Percentiles rank a stretch among this genome's conserved stretches.
These are phyloP conservation scores for Agaricus sinodeliciosus DNA, from an alignment of 768 basidiomycete genomes.

Conservation along the genomic window DNA sequence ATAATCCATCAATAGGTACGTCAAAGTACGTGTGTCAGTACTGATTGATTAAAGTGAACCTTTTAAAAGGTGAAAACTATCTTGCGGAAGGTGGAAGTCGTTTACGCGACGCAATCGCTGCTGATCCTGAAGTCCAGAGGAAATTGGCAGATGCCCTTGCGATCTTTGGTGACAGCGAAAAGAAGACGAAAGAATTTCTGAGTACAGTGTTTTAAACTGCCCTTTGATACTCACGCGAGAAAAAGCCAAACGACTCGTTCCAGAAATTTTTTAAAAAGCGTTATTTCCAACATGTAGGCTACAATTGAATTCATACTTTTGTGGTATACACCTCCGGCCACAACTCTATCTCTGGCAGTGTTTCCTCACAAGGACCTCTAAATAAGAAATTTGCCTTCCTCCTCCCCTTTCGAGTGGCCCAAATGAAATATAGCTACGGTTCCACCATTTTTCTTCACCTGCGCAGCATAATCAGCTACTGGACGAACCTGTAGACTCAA, in stretches of 20 bases:
- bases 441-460: slow-evolving; percentile 30
- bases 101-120: slow-evolving; percentile 28
- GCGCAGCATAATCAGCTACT: slow-evolving; percentile 29
- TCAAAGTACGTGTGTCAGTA: not conserved
- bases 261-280: too few species aligned
- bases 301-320: too few species aligned
- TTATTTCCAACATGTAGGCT: too few species aligned
- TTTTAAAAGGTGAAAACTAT: slow-evolving; percentile 20
- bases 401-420: slow-evolving; percentile 29
- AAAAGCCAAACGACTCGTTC: too few species aligned
- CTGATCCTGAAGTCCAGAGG: slow-evolving; percentile 31
- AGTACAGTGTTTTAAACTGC: not conserved
- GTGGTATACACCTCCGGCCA: too few species aligned
- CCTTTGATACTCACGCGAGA: too few species aligned
- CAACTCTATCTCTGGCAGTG: slow-evolving; percentile 27
- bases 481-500: slow-evolving; percentile 37
- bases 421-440: slow-evolving; percentile 34
- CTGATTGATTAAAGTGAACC: not conserved
- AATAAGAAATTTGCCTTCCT: slow-evolving; percentile 45
- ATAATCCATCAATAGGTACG: not conserved
- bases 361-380: slow-evolving; percentile 40
- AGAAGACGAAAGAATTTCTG: slow-evolving; percentile 27
- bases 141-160: slow-evolving; percentile 38
- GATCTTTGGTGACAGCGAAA: slow-evolving; percentile 38
- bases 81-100: slow-evolving; percentile 26